Base-by-base conservation (phyloP, 176 grass and related monocot genomes). In the Lolium rigidum region DNA sequence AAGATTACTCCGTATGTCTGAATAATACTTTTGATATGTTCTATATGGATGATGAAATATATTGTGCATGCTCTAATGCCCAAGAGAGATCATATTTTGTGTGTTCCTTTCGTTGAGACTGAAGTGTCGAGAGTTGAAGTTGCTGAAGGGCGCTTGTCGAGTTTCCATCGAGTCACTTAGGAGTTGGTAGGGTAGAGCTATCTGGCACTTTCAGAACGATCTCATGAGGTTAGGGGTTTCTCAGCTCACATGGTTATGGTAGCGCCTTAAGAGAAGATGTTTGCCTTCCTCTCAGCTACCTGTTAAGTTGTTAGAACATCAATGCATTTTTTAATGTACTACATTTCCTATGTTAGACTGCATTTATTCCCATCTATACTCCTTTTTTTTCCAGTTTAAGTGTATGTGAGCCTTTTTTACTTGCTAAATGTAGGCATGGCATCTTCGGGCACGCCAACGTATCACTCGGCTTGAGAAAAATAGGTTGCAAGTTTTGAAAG, bases 371-470 rank as follows among this genome's bases (percentile, higher is more conserved):
- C 87, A 72, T 10, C 44, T 55, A 78, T 80, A 79, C 54, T 14
- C 26, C 52, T 91, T 70, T 80, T 51, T 72, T 56, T 78, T 54
- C 22, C 26, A 38, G 18, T 87, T 78, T 16, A 69, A 76, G 16
- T 20, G 44, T 71, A 77, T 49, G 15, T 78, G 41, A 79, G 12
- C 64, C 3, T 70, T 52, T 68, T 74, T 81, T 74, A 50, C 51
- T 41, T 86, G 25, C 79, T 84, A 46, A 74, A 84, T 90, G 28
- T 78, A 99, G 97, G 91, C 92, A 86, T 99, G 97, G 97, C 97
- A 99, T 91, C 74, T 93, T 72, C 91, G 97, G 82, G 90, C 94
- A 86, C 94, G 94, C 18, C 97, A 99, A 65, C 91, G 97, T 79
- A 90, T 95, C 57, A 75, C 75, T 75, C 92, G 93, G n/a, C 79